Base-by-base conservation (phyloP, 208 protist species). In the Crithidia expoeki region DNA sequence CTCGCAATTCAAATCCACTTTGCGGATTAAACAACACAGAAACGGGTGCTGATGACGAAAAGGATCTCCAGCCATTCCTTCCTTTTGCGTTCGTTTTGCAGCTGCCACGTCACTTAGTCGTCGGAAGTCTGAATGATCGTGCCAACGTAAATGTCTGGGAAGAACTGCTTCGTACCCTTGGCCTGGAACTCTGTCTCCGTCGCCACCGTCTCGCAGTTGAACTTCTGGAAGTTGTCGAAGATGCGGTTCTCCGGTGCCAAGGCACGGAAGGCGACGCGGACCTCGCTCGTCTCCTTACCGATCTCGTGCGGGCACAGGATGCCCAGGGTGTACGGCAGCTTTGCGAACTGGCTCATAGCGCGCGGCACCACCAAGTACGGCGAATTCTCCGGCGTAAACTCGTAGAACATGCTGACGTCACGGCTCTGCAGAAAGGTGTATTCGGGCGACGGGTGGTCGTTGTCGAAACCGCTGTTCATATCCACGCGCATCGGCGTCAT, bases 81-180 rank as follows among this genome's bases (percentile, higher is more conserved):
- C 19, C 9, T 21, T 17, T 17, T 21, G 14, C 44, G 4, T n/a
- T 28, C 9, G 19, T 42, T 1, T 16, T 25, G 16, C n/a, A 32
- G 32, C 44, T 65, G 23, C 42, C 34, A 30, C 42, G 11, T 9
- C 27, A 40, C 1, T 77, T 81, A 83, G 23, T 85, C 68, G 55
- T 84, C 72, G 38, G 81, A 84, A 0, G 78, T 85, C 57, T 92
- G 83, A 44, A 94, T 74, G 65, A 88, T 80, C 33, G 89, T 87
- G 38, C 89, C 89, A 32, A 84, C 75, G 72, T 92, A 94, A 47
- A 94, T 86, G 66, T 92, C 89, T 14, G 85, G 89, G 78, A 94
- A 94, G 68, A 94, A 94, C 69, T 90, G 83, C 50, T 81, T 84
- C 5, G 77, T 76, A n/a, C 67, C 53, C 30, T 79, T 78, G 40